Conservation (phyloP, 1,284 basidiomycete species). For the Volvariella surrecta region DNA sequence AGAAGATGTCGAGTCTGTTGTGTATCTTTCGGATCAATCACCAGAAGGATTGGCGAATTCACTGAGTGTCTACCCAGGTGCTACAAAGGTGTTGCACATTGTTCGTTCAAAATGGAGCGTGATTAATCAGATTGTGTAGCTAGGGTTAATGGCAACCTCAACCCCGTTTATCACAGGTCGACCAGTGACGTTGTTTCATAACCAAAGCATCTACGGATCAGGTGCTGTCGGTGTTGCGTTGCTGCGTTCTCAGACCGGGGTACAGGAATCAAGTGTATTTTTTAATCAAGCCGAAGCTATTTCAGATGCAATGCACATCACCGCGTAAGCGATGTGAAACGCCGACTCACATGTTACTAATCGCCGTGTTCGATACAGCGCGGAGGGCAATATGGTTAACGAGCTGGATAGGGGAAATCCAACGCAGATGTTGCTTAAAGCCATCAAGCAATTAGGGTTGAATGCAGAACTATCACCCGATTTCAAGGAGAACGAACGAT, state of each 20-base stretch:
- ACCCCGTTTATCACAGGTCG: constrained; percentile 84
- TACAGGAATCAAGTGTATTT: no score
- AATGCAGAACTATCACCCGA: constrained; percentile 16
- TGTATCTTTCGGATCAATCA: constrained; percentile 57
- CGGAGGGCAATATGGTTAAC: constrained; percentile 76
- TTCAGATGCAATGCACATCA: no score
- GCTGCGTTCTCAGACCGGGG: neutral
- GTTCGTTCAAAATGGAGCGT: constrained; percentile 13
- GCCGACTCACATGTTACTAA: no score
- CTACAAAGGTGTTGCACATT: constrained; percentile 55
- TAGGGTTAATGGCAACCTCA: constrained; percentile 68
- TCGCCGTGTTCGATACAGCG: constrained; percentile 27
- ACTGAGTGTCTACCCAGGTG: constrained; percentile 35
- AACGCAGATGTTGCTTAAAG: constrained; percentile 55
- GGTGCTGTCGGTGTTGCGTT: constrained; percentile 75
- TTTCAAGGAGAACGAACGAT: constrained; percentile 62
- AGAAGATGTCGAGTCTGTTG: constrained; percentile 34
- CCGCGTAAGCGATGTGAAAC: no score
- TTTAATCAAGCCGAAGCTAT: no score
- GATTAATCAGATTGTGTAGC: no score
- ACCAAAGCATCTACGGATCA: constrained; percentile 44
- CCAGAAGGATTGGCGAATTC: constrained; percentile 53
- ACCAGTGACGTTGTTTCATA: constrained; percentile 69
- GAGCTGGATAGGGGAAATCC: constrained; percentile 60
- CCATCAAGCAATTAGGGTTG: constrained; percentile 37